Conservation (phyloP, 1,284 basidiomycete genomes). For the Trichosporon asahii region DNA sequence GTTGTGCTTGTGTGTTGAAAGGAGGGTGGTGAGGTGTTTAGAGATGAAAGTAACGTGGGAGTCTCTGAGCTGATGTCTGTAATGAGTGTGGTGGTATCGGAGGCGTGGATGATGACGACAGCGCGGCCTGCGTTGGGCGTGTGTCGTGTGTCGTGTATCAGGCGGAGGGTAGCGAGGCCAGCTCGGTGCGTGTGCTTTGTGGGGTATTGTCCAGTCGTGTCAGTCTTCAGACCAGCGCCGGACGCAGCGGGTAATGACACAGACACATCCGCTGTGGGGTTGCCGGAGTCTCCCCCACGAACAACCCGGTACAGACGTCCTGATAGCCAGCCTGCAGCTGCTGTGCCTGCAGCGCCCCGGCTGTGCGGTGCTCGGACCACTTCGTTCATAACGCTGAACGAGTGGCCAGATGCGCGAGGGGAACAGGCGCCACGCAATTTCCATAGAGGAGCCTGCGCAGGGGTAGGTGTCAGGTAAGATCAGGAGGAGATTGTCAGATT, state of each 20-base stretch:
- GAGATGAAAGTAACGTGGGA: background rate
- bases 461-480: background rate
- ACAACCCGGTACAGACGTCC: background rate
- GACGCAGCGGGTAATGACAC: background rate
- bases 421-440: background rate
- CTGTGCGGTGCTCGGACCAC: background rate
- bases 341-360: constrained; percentile 2
- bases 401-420: too few species aligned
- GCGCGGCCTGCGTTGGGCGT: background rate
- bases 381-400: background rate
- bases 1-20: background rate
- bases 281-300: background rate
- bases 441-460: background rate
- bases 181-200: background rate
- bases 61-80: background rate
- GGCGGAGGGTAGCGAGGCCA: background rate
- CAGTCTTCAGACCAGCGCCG: background rate
- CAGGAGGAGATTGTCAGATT: background rate
- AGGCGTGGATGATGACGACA: background rate
- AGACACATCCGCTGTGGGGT: background rate
- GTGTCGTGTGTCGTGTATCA: background rate
- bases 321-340: background rate
- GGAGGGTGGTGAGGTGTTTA: background rate
- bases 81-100: background rate
- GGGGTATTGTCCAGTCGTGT: background rate